Percentiles rank a stretch among this genome's conserved stretches.
These are phyloP conservation scores for Fusarium pseudograminearum DNA, from an alignment of 2,329 filamentous ascomycete genomes.

Conservation along the genomic window DNA sequence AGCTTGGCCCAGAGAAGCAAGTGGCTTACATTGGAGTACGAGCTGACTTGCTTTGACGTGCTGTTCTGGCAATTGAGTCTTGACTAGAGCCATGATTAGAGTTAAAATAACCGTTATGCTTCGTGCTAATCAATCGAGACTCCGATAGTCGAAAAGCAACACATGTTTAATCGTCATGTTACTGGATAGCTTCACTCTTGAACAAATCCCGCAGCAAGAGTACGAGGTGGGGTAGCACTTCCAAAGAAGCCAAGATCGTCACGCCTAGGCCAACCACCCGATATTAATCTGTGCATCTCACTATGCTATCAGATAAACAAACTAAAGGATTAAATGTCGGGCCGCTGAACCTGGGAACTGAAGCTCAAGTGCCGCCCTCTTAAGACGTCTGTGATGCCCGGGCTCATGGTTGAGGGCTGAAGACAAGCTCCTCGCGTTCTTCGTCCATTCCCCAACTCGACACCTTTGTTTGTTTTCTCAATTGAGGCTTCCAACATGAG, in stretches of 20 bases:
- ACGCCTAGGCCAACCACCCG: conserved; percentile 13
- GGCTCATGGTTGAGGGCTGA: neutral
- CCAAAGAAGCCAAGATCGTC: conserved; percentile 35
- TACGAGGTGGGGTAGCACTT: conserved; percentile 19
- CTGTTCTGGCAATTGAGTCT: neutral
- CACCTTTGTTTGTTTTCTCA: neutral
- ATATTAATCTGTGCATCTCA: conserved; percentile 11
- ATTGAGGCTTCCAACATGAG: conserved; percentile 26
- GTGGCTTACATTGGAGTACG: conserved; percentile 15
- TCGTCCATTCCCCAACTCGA: neutral
- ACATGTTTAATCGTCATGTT: neutral
- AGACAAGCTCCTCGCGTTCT: conserved; percentile 8
- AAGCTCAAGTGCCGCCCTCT: neutral
- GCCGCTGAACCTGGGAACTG: conserved; percentile 8
- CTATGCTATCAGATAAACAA: conserved; percentile 1
- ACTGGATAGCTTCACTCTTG: neutral
- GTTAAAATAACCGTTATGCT: neutral
- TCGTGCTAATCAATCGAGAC: neutral
- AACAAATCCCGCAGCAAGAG: conserved; percentile 12
- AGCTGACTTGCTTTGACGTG: neutral
- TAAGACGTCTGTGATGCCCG: conserved; percentile 13
- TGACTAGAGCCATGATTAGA: conserved; percentile 8
- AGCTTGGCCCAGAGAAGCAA: conserved; percentile 13
- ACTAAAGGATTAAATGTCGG: conserved; percentile 31
- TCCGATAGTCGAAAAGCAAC: neutral